phyloP scores from a whole-genome alignment of 2,329 filamentous ascomycete genomes.

The Talaromyces funiculosus region DNA sequence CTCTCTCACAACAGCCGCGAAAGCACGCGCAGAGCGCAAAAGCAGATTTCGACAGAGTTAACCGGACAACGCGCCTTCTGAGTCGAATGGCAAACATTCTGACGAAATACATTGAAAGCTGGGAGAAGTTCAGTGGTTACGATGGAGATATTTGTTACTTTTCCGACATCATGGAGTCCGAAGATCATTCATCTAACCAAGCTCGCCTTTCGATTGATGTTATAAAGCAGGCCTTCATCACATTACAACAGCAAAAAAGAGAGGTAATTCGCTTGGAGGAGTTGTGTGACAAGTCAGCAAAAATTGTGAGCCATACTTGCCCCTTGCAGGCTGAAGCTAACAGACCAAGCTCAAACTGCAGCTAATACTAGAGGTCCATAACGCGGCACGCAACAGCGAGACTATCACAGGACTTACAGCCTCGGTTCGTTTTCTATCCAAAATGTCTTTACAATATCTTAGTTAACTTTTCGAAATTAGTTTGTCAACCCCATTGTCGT shows the following conservation, averaged over 20 bases:
- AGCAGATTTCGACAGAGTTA: not conserved
- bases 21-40: not conserved
- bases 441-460: not conserved
- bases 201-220: not conserved
- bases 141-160: not conserved
- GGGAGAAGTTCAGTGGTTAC: not conserved
- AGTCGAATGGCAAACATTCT: not conserved
- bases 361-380: not conserved
- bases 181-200: not conserved
- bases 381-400: not conserved
- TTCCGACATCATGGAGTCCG: not conserved
- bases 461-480: not conserved
- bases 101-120: not conserved
- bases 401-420: not conserved
- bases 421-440: not conserved
- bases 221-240: not conserved
- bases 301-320: not conserved
- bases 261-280: not conserved
- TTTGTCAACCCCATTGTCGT: not conserved
- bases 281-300: not conserved
- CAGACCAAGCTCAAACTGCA: not conserved
- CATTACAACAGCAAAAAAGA: not conserved
- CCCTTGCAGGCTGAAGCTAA: not conserved
- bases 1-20: not conserved
- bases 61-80: not conserved